Conservation (phyloP, 2,329 filamentous ascomycete species). For the Talaromyces sp. region DNA sequence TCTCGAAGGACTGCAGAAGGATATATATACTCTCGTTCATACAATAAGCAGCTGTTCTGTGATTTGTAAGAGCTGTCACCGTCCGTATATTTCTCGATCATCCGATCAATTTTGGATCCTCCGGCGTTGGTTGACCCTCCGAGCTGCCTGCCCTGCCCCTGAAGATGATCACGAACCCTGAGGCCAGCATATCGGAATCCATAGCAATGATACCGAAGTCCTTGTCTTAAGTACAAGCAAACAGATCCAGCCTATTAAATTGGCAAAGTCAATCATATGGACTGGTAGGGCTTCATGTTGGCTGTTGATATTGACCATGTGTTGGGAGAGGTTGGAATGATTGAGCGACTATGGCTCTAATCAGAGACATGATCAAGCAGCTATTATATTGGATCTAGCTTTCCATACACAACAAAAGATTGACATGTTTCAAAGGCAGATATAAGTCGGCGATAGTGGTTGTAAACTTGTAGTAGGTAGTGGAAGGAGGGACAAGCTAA, state of each 20-base stretch:
- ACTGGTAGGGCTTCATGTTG: background rate
- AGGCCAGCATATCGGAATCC: background rate
- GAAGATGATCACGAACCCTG: background rate
- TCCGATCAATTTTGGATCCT: background rate
- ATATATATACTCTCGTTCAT: background rate
- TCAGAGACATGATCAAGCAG: background rate
- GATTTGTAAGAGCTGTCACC: background rate
- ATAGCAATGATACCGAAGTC: background rate
- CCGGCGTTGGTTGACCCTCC: background rate
- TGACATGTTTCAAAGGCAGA: background rate
- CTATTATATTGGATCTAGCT: too few species aligned
- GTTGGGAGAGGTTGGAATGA: background rate
- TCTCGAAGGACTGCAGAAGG: background rate
- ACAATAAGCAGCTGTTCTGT: background rate
- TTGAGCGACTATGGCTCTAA: background rate
- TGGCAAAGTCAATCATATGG: background rate
- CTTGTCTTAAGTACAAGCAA: background rate
- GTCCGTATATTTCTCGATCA: background rate
- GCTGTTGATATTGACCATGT: background rate
- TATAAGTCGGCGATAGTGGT: background rate
- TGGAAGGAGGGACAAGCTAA: background rate
- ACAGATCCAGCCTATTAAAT: background rate
- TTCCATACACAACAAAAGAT: background rate
- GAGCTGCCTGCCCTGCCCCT: background rate
- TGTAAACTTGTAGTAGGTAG: background rate